Evolutionary conservation across 2,329 filamentous ascomycete species (phyloP).

Genomic region (Monosporascus sp.): DNA sequence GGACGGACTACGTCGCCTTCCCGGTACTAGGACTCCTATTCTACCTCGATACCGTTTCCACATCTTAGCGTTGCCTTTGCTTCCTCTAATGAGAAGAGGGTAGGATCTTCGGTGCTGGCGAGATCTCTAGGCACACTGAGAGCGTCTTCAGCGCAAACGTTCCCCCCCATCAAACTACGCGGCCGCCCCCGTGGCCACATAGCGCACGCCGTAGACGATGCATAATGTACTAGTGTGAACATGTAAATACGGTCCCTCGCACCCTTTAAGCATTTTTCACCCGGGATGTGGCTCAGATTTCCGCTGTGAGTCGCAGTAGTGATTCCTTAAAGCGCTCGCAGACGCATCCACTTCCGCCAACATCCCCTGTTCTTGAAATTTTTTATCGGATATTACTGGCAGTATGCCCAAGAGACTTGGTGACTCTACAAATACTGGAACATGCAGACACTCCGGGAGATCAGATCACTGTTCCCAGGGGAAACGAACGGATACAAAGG

Average conservation of each 20-base stretch:
- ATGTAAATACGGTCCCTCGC: neutral
- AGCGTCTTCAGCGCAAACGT: neutral
- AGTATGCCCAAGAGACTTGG: neutral
- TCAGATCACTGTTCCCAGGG: conserved; percentile 14
- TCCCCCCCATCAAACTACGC: neutral
- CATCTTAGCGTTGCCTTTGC: neutral
- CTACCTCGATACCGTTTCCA: neutral
- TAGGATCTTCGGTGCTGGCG: neutral
- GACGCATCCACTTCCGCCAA: neutral
- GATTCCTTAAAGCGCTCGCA: neutral
- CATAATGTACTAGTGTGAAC: neutral
- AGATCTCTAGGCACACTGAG: neutral
- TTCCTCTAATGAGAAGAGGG: neutral
- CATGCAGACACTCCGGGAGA: neutral
- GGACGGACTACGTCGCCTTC: neutral
- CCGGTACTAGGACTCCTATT: neutral
- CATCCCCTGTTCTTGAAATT: neutral
- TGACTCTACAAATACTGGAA: neutral
- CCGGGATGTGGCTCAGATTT: neutral
- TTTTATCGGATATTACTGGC: neutral
- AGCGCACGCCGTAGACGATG: neutral
- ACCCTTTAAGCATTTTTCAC: neutral
- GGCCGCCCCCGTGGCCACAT: neutral
- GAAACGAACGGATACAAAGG: conserved; percentile 12
- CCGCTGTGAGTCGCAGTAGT: neutral